phyloP scores from a whole-genome alignment of 73 alveolate genomes.

The Tetrahymena thermophila region DNA sequence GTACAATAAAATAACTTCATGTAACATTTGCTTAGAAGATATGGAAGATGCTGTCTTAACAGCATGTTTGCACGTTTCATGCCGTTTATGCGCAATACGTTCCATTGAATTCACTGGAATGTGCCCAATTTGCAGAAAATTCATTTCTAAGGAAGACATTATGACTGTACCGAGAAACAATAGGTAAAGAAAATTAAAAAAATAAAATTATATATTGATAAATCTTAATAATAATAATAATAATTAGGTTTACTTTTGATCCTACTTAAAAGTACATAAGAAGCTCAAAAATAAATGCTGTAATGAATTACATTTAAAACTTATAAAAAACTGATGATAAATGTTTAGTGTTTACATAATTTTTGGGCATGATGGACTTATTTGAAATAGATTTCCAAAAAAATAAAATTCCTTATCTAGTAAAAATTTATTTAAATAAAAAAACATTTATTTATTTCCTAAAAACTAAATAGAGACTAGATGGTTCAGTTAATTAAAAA shows the following conservation, averaged over 20 bases:
- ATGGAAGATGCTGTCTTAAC: conserved; percentile 46
- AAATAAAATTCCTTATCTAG: conserved; percentile 34
- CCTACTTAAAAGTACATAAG: conserved; percentile 13
- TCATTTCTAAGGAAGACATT: conserved; percentile 18
- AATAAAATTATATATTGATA: not conserved
- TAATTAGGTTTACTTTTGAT: conserved; percentile 28
- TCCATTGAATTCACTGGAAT: conserved; percentile 18
- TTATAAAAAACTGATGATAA: conserved; percentile 23
- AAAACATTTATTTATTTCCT: not conserved
- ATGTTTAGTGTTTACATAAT: conserved; percentile 56
- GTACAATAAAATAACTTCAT: conserved; percentile 24
- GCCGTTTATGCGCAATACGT: conserved; percentile 32
- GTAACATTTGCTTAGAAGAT: conserved; percentile 49
- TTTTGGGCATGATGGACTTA: conserved; percentile 53
- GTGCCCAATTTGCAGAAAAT: conserved; percentile 51
- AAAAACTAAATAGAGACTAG: conserved; percentile 43
- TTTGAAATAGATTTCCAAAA: conserved; percentile 49
- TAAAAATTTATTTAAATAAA: not conserved
- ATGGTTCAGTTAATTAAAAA: conserved; percentile 32
- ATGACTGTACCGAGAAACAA: conserved; percentile 42
- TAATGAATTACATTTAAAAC: conserved; percentile 6
- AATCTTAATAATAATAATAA: not conserved
- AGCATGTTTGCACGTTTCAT: conserved; percentile 42
- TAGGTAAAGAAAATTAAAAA: not conserved
- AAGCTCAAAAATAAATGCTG: conserved; percentile 26